These are phyloP conservation scores for Boletus pseudopeckii DNA, from an alignment of 768 basidiomycete species.

Conservation along the genomic window DNA sequence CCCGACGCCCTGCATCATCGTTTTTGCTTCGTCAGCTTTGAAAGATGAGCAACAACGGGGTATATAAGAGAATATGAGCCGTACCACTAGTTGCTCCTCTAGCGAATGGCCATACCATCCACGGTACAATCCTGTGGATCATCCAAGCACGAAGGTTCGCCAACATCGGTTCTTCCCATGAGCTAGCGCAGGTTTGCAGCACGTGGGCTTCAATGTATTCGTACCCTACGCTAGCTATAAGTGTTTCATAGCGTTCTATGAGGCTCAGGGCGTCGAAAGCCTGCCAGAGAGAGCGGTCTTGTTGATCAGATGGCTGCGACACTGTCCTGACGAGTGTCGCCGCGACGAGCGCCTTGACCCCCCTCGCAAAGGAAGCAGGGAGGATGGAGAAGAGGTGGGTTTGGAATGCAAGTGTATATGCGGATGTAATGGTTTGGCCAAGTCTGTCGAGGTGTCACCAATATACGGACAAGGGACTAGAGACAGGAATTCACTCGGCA, in stretches of 20 bases:
- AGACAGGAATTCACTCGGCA: conserved; percentile 46
- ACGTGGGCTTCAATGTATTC: conserved; percentile 81
- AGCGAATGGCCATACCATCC: conserved; percentile 83
- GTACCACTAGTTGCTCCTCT: conserved; percentile 56
- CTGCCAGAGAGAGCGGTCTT: conserved; percentile 45
- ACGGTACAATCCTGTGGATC: conserved; percentile 72
- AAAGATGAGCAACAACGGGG: conserved; percentile 4
- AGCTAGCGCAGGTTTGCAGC: conserved; percentile 55
- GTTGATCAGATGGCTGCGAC: conserved; percentile 27
- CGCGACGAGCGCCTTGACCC: conserved; percentile 65
- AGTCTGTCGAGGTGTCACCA: conserved; percentile 40
- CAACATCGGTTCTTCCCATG: conserved; percentile 69
- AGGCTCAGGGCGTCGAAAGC: conserved; percentile 70
- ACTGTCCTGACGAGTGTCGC: conserved; percentile 43
- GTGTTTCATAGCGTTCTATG: conserved; percentile 77
- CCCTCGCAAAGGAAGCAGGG: conserved; percentile 62
- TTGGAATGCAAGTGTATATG: conserved; percentile 69
- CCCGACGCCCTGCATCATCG: conserved; percentile 72
- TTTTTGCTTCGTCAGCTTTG: conserved; percentile 65
- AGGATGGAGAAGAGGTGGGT: conserved; percentile 71
- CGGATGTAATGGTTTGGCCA: conserved; percentile 53
- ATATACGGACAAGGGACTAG: not conserved
- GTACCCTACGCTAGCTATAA: conserved; percentile 82
- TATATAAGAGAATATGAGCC: conserved; percentile 17
- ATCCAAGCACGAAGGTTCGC: conserved; percentile 70